Evolutionary conservation across 306 rosid genomes (phyloP), one percentile per base, ranked within the genome.

Genomic region (Luffa aegyptiaca): DNA sequence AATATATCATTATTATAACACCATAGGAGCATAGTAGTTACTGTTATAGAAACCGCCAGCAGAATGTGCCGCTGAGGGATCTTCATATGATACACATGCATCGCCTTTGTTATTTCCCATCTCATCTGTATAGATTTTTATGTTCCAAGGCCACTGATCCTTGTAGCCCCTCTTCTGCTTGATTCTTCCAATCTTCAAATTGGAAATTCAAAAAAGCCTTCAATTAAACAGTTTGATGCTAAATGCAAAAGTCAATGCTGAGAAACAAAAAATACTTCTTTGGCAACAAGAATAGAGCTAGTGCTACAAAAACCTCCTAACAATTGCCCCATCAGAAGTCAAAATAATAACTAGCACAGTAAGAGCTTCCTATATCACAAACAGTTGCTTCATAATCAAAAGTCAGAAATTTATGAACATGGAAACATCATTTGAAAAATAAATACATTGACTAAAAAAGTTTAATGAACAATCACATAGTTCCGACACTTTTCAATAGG

Each of bases 141-240:
- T 90, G 80, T 96, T 96, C 85, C 87, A 96, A 61, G 99, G 99
- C 99, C 99, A 96, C 81, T 96, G 99, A 85, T 96, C 99, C 84
- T 93, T 96, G 83, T 96, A 96, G 12, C 99, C 99, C 82, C 99
- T 91, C 86, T 96, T 96, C 84, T 96, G 99, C 81, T 96, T 96
- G 85, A 96, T 96, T 84, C 98, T 93, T 84, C 97, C 99, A 86
- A 96, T 97, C 99, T 96, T 39, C 16, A 77, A 71, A 71, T 49
- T 46, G 1, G 8, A 79, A 62, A 45, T 17, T 53, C 9, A 33
- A 46, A 20, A 44, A 78, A 35, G 5, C 18, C 33, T 53, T 75
- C 79, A 75, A 36, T 52, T 33, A 17, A 18, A 75, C 31, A 75
- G 63, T 51, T 51, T 45, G 20, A 71, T 10, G 36, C 55, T 45